These are phyloP conservation scores for Quercus alba DNA, from an alignment of 306 rosid species.

Conservation along the genomic window DNA sequence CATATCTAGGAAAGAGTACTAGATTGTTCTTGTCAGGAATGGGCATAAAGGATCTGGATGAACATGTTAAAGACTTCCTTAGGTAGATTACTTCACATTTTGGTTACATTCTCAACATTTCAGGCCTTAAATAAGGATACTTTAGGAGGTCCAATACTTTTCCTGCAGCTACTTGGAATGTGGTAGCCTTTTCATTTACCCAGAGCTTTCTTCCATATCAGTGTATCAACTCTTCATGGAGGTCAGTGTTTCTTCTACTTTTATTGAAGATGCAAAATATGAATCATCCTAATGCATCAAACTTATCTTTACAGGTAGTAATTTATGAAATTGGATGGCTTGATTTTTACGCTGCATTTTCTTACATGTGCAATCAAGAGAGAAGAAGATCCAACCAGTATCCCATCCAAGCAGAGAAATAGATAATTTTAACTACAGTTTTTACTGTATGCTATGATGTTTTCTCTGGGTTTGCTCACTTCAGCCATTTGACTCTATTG, in stretches of 20 bases:
- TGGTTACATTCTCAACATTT: slow-evolving; percentile 10
- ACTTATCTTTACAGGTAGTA: slow-evolving; percentile 41
- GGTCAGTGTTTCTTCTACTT: slow-evolving; percentile 38
- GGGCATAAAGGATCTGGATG: slow-evolving; percentile 69
- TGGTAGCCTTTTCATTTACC: slow-evolving; percentile 61
- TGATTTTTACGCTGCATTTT: slow-evolving; percentile 54
- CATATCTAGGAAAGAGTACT: slow-evolving; percentile 69
- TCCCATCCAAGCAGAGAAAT: slow-evolving; percentile 61
- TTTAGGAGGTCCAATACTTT: slow-evolving; percentile 17
- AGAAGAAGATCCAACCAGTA: slow-evolving; percentile 43
- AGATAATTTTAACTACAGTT: slow-evolving; percentile 49
- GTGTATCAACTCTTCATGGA: slow-evolving; percentile 67
- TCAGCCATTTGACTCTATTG: slow-evolving; percentile 53
- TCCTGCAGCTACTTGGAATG: slow-evolving; percentile 70
- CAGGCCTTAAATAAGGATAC: slow-evolving; percentile 9
- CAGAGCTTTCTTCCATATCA: slow-evolving; percentile 45
- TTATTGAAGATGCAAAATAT: neutral
- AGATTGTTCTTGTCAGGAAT: slow-evolving; percentile 57
- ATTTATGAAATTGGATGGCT: slow-evolving; percentile 72
- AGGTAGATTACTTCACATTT: slow-evolving; percentile 36
- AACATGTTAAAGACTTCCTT: slow-evolving; percentile 58
- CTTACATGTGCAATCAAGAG: slow-evolving; percentile 31
- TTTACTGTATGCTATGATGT: slow-evolving; percentile 62
- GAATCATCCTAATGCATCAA: neutral
- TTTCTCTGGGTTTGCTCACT: slow-evolving; percentile 68